Evolutionary conservation across 2,329 filamentous ascomycete genomes (phyloP), one percentile per base, ranked within the genome.

Genomic region (Teratosphaeria gauchensis): DNA sequence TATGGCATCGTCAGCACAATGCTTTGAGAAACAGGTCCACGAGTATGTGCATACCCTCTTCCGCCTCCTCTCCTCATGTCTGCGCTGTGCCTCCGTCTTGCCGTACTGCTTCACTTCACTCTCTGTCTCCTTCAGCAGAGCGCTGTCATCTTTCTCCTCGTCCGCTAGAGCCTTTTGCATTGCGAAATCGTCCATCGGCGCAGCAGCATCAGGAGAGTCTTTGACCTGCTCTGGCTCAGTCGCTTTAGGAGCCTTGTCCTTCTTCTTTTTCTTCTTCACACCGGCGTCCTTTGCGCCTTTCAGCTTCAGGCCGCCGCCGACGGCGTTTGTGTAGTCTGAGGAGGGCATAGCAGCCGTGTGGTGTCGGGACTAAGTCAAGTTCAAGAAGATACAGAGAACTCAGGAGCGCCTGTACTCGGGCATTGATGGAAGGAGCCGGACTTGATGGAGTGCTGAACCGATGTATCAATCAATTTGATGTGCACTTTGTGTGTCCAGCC

Each of bases 61-160:
- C 72, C 84, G 82, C 73, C 87, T 84, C 67, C 83, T 81, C 76
- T 97, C 92, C 65, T 95, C 90, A 68, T 94, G 84, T 52, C 85
- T 81, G 65, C 81, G 80, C 76, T 99, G 90, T 1, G 92, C 84
- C 63, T 95, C 90, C 0, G 92, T 97, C 79, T 95, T 96, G 61
- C 75, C 74, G 38, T 57, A 64, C 46, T 59, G 60, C 46, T 57
- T 63, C 38, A 58, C 58, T 32, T 70, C 58, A 14, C 38, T 46
- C 5, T 65, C 65, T 8, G 53, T 63, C 56, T 58, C 68, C 69
- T 16, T 66, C n/a, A 11, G 1, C 6, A 28, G 16, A 11, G 56
- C 51, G 4, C 21, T 9, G 24, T 62, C 60, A 14, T 52, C 38
- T 9, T 62, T 56, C 35, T 72, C 70, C 24, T 73, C 71, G 4